Conservation (phyloP, 2,329 filamentous ascomycete genomes). For the Bertia moriformis region DNA sequence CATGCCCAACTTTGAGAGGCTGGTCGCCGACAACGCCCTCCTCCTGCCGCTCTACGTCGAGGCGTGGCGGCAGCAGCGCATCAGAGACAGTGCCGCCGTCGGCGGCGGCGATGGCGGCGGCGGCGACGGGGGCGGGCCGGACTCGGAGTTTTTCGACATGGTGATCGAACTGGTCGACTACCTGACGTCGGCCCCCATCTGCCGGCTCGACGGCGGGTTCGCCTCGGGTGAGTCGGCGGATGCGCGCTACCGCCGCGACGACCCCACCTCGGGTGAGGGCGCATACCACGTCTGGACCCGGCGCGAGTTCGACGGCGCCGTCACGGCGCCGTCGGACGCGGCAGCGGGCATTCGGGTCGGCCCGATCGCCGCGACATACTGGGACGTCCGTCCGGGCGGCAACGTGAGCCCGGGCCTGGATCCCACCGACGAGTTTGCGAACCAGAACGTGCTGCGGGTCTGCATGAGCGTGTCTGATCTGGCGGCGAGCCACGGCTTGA, state of each 20-base stretch:
- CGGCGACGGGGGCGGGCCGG: slow-evolving; percentile 29
- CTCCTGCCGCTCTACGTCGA: slow-evolving; percentile 74
- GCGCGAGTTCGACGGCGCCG: slow-evolving; percentile 67
- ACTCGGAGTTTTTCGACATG: slow-evolving; percentile 61
- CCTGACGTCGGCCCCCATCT: slow-evolving; percentile 57
- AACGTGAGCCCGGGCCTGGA: slow-evolving; percentile 76
- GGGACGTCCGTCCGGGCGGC: slow-evolving; percentile 69
- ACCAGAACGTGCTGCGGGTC: slow-evolving; percentile 76
- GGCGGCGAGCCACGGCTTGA: slow-evolving; percentile 59
- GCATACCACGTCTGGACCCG: slow-evolving; percentile 91
- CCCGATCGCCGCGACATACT: slow-evolving; percentile 67
- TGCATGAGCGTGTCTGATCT: slow-evolving; percentile 54
- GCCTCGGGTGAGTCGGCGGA: slow-evolving; percentile 84
- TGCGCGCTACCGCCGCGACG: slow-evolving; percentile 59
- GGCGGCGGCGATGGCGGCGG: slow-evolving; percentile 10
- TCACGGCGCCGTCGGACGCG: too few relatives aligned
- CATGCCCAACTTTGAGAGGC: slow-evolving; percentile 92
- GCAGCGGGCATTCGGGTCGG: slow-evolving; percentile 36
- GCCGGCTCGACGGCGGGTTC: slow-evolving; percentile 58
- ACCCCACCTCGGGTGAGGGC: slow-evolving; percentile 73
- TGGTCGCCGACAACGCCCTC: slow-evolving; percentile 84
- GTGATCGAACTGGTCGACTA: slow-evolving; percentile 80
- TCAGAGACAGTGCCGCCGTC: too few relatives aligned
- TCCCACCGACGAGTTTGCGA: slow-evolving; percentile 83
- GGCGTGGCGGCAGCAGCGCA: slow-evolving; percentile 53